Evolutionary conservation across 371 early-diverging fungal species (phyloP), one percentile per base, ranked within the genome.

Genomic region (Catenaria anguillulae): DNA sequence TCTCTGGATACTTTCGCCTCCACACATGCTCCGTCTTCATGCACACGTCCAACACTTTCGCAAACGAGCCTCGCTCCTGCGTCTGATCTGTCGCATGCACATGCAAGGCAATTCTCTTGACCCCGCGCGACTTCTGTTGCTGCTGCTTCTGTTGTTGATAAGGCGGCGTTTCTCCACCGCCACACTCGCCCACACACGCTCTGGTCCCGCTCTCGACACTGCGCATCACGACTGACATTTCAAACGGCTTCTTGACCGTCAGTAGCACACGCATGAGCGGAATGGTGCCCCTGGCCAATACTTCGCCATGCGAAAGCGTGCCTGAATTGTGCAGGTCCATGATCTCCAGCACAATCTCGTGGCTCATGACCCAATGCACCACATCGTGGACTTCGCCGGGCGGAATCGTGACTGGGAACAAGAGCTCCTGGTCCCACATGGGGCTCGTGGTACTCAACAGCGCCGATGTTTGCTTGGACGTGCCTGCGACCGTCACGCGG

Each of bases 311-410:
- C 65, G 65, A 63, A 21, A 71, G 26, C 26, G 42, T 34, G 17
- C 69, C 72, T 5, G 45, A 36, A 31, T 62, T 64, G 40, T 67
- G 62, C n/a, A 63, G 62, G 61, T 74, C 75, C n/a, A 60, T 60
- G 24, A 74, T 55, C 23, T 58, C 56, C 43, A 74, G 63, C 45
- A 46, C 60, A 48, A 74, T 64, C 23, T 64, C 55, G 40, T 74
- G 73, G 15, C 64, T 31, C 45, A 66, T 61, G 3, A 73, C 68
- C 72, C 72, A 74, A 26, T 69, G 65, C 55, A 68, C 67, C 17
- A 74, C 62, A 42, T 74, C 75, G 43, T 68, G 66, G 33, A 68
- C 62, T 48, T 69, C 68, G 12, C 75, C 75, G 1, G 71, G 71
- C 2, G 73, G 73, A 24, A 73, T 71, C 15, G 55, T 52, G 43